A percentile compares a stretch with the other conserved stretches of the same genome.
phyloP scores from a whole-genome alignment of 257 asterid genomes.

The Scutellaria barbata region DNA sequence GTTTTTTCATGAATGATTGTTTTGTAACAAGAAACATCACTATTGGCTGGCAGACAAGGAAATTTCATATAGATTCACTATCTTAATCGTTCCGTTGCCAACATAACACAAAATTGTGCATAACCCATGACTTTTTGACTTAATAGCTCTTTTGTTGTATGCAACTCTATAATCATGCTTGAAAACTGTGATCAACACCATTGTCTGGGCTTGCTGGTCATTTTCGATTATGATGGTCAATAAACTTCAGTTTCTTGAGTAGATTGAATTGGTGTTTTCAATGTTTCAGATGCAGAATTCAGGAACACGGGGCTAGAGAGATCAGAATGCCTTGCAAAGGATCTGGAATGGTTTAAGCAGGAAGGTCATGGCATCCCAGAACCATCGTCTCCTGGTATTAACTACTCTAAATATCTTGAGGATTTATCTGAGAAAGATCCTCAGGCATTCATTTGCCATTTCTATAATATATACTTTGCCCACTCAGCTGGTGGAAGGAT shows the following conservation, averaged over 20 bases:
- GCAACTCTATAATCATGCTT: not conserved
- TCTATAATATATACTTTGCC: conserved; percentile 91
- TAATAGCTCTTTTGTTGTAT: not conserved
- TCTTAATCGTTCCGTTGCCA: not conserved
- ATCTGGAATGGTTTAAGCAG: conserved; percentile 85
- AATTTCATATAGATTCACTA: not conserved
- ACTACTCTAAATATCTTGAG: conserved; percentile 64
- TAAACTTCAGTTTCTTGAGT: conserved; percentile 9
- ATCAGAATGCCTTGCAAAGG: conserved; percentile 68
- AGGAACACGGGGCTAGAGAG: conserved; percentile 94
- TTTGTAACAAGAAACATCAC: not conserved
- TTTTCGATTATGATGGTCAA: not conserved
- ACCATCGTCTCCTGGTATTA: conserved; percentile 77
- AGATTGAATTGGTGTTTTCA: conserved; percentile 6
- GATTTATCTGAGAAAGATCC: conserved; percentile 80
- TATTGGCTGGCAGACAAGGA: not conserved
- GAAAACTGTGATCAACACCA: not conserved
- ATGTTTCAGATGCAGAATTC: conserved; percentile 77
- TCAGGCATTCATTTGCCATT: conserved; percentile 91
- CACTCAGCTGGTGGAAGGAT: conserved; percentile 99
- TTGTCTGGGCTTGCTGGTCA: not conserved
- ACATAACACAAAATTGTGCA: not conserved
- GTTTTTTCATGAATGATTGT: not conserved
- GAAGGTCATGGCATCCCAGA: conserved; percentile 83
- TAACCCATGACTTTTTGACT: too few species aligned